Evolutionary conservation across 2,329 filamentous ascomycete genomes (phyloP).

Genomic region (Neurospora sp.): DNA sequence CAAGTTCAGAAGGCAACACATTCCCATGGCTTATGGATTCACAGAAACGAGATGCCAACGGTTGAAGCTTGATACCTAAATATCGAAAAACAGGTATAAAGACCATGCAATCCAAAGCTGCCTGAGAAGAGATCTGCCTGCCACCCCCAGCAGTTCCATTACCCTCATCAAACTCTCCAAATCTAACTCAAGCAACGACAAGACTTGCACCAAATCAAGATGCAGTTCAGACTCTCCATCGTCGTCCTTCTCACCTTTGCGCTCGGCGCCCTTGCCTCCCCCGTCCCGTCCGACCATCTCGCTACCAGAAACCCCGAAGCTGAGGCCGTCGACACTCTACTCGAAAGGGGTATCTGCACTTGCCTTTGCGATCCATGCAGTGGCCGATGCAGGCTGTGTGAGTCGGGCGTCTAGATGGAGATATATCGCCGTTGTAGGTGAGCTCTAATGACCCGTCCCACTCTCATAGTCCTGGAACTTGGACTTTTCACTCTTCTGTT

Average conservation of each 20-base stretch:
- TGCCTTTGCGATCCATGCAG: background rate
- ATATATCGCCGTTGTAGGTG: too few species aligned
- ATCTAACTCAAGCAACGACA: background rate
- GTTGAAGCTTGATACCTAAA: background rate
- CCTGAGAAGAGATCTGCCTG: background rate
- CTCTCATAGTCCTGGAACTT: too few species aligned
- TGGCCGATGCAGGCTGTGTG: background rate
- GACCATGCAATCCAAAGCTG: background rate
- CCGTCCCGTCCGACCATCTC: background rate
- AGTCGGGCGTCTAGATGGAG: background rate
- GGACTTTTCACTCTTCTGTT: too few species aligned
- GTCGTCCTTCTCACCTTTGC: background rate
- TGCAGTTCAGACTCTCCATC: background rate
- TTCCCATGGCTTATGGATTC: background rate
- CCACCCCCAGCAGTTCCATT: background rate
- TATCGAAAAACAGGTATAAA: background rate
- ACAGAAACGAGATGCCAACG: background rate
- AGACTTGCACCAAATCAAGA: background rate
- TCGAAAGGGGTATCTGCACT: background rate
- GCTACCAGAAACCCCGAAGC: background rate
- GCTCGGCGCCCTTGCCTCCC: background rate
- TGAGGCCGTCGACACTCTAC: background rate
- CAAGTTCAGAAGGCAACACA: background rate
- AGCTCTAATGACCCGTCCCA: background rate
- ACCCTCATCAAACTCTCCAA: background rate